These are phyloP conservation scores for Botryotinia convoluta DNA, from an alignment of 2,329 filamentous ascomycete species.

Conservation along the genomic window DNA sequence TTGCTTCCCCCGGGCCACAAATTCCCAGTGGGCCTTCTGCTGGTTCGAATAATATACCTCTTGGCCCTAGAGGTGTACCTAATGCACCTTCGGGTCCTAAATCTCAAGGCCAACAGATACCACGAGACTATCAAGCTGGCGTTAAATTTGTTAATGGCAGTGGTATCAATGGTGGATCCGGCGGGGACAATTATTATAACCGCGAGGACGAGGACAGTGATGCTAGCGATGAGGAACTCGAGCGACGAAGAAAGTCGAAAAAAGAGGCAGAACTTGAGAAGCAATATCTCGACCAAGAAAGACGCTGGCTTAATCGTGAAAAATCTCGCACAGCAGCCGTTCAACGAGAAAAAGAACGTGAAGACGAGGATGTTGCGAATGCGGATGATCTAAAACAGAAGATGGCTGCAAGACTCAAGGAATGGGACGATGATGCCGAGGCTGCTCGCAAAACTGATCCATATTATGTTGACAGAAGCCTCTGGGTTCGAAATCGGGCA, in stretches of 20 bases:
- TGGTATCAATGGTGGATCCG: constrained; percentile 56
- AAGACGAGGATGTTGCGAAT: constrained; percentile 70
- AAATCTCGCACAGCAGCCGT: constrained; percentile 78
- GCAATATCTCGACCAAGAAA: constrained; percentile 78
- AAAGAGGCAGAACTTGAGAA: constrained; percentile 75
- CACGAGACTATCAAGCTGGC: constrained; percentile 71
- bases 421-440: constrained; percentile 93
- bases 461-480: constrained; percentile 83
- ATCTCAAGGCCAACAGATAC: constrained; percentile 59
- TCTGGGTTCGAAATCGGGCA: constrained; percentile 80
- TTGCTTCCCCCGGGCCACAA: constrained; percentile 63
- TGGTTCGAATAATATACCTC: constrained; percentile 70
- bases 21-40: constrained; percentile 58
- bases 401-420: constrained; percentile 67
- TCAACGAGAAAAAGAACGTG: constrained; percentile 78
- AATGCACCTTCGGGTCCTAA: constrained; percentile 75
- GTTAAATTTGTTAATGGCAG: constrained; percentile 81
- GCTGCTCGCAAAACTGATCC: constrained; percentile 66
- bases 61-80: constrained; percentile 68
- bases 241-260: constrained; percentile 68
- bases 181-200: constrained; percentile 49
- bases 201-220: constrained; percentile 84
- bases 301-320: constrained; percentile 88
- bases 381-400: constrained; percentile 62
- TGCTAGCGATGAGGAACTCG: constrained; percentile 82